Conservation (phyloP, 306 rosid species). For the Castanea sativa region DNA sequence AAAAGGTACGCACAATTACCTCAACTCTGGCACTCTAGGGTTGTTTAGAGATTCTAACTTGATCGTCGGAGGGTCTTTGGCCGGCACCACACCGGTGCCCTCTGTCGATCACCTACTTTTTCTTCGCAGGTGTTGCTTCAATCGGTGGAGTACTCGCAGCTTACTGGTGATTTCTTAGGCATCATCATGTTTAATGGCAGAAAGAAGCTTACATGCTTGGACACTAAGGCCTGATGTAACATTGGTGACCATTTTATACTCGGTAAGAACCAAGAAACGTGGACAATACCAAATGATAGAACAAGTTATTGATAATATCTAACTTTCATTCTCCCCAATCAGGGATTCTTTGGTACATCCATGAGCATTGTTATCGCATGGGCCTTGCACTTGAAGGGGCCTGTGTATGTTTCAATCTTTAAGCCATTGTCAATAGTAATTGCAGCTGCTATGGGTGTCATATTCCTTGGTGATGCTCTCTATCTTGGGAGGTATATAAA, state of each 20-base stretch:
- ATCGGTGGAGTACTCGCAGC: no score
- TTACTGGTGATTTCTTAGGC: no score
- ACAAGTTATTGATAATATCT: neutral
- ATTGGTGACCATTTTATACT: conserved; percentile 34
- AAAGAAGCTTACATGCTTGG: conserved; percentile 42
- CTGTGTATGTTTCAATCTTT: conserved; percentile 23
- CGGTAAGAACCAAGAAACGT: conserved; percentile 30
- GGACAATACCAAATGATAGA: neutral
- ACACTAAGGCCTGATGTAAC: conserved; percentile 36
- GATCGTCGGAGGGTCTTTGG: no score
- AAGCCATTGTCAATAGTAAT: conserved; percentile 37
- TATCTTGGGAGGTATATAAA: conserved; percentile 27
- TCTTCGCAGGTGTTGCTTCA: no score
- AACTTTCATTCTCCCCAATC: neutral
- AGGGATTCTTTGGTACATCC: conserved; percentile 30
- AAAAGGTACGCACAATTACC: no score
- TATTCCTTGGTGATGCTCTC: conserved; percentile 35
- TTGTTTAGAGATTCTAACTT: no score
- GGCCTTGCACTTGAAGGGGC: conserved; percentile 29
- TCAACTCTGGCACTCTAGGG: no score
- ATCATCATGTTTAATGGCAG: conserved; percentile 48
- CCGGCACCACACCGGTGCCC: no score
- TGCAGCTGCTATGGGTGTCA: conserved; percentile 31
- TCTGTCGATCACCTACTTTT: no score
- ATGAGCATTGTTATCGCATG: conserved; percentile 34